Conservation (phyloP, 768 basidiomycete genomes). For the Rhodotorula graminis region DNA sequence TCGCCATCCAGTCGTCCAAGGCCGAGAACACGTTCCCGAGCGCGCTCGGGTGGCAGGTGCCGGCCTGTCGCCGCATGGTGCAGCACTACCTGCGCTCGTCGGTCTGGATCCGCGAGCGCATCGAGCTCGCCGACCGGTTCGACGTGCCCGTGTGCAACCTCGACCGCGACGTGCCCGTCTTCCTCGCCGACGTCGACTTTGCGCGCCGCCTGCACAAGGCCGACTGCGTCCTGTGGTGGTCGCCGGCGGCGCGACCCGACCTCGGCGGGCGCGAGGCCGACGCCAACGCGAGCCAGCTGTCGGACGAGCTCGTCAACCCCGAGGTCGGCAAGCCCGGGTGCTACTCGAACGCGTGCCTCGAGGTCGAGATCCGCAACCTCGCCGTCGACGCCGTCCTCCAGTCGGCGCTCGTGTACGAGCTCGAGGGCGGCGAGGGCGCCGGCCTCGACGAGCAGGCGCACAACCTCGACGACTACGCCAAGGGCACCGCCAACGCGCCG, state of each 20-base stretch:
- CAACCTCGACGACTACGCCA: conserved; percentile 82
- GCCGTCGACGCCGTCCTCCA: conserved; percentile 92
- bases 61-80: conserved; percentile 77
- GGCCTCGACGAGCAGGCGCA: conserved; percentile 79
- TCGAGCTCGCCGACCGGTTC: conserved; percentile 79
- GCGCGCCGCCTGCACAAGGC: conserved; percentile 79
- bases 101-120: conserved; percentile 69
- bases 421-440: conserved; percentile 69
- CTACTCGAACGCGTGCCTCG: conserved; percentile 88
- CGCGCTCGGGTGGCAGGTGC: conserved; percentile 81
- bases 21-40: conserved; percentile 65
- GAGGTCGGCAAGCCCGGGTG: conserved; percentile 80
- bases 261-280: conserved; percentile 91
- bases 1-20: conserved; percentile 64
- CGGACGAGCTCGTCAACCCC: conserved; percentile 66
- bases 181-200: conserved; percentile 82
- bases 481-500: conserved; percentile 56
- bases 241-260: conserved; percentile 78
- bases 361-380: conserved; percentile 81
- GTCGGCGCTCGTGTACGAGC: conserved; percentile 89
- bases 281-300: conserved; percentile 57
- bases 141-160: conserved; percentile 80
- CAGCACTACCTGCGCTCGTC: conserved; percentile 73
- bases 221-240: conserved; percentile 97
- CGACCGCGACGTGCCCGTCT: conserved; percentile 81